Conservation (phyloP, 768 basidiomycete genomes). For the Russula compacta region DNA sequence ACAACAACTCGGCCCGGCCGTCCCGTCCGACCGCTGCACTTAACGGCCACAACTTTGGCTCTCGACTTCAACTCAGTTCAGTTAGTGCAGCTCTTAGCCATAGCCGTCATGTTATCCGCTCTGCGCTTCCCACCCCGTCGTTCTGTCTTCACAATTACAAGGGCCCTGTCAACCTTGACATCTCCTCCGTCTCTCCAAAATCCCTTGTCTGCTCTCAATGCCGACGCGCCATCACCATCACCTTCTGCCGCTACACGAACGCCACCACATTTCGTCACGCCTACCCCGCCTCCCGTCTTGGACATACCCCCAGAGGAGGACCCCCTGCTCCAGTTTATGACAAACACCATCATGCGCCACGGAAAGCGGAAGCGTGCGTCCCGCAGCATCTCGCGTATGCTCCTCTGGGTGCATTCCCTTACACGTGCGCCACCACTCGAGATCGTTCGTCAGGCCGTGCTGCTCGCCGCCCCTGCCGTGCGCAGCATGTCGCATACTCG, state of each 20-base stretch:
- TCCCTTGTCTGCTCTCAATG: not conserved
- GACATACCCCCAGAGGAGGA: constrained; percentile 68
- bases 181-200: not conserved
- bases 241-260: not conserved
- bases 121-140: constrained; percentile 5
- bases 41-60: constrained; percentile 5
- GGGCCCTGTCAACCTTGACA: constrained; percentile 9
- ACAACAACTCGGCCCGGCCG: not conserved
- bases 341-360: constrained; percentile 50
- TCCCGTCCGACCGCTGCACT: not conserved
- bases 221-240: not conserved
- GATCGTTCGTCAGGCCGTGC: constrained; percentile 65
- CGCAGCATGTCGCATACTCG: constrained; percentile 47
- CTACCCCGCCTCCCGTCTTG: constrained; percentile 15
- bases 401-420: constrained; percentile 62
- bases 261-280: not conserved
- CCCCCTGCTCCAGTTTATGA: constrained; percentile 61
- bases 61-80: not conserved
- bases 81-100: too few relatives aligned
- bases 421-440: constrained; percentile 75
- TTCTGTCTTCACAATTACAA: constrained; percentile 4
- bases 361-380: constrained; percentile 59
- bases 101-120: constrained; percentile 7
- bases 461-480: constrained; percentile 62
- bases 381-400: constrained; percentile 46